phyloP scores from a whole-genome alignment of 2,329 filamentous ascomycete genomes.

The Canariomyces notabilis region DNA sequence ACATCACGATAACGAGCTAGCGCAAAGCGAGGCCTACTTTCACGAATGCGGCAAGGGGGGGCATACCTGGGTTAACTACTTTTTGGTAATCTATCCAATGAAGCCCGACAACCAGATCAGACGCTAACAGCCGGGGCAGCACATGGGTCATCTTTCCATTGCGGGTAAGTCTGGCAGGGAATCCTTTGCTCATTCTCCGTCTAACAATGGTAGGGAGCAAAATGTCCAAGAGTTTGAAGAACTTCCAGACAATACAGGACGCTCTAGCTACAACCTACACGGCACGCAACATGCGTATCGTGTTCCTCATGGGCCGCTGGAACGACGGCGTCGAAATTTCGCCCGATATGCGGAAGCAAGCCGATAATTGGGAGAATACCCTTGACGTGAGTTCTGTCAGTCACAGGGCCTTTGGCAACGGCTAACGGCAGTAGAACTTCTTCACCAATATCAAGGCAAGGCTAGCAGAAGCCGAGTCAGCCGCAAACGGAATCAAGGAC shows the following conservation, averaged over 20 bases:
- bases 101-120: background rate
- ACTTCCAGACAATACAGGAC: constrained; percentile 89
- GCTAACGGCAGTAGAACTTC: constrained; percentile 32
- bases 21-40: constrained; percentile 82
- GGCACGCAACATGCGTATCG: constrained; percentile 71
- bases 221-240: constrained; percentile 95
- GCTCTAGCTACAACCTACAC: constrained; percentile 69
- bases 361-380: constrained; percentile 73
- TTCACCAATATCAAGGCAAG: constrained; percentile 38
- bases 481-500: constrained; percentile 20
- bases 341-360: constrained; percentile 69
- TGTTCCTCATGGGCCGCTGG: constrained; percentile 86
- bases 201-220: constrained; percentile 77
- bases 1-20: constrained; percentile 89
- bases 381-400: constrained; percentile 18
- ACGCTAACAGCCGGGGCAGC: constrained; percentile 33
- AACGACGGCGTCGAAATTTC: constrained; percentile 89
- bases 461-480: constrained; percentile 26
- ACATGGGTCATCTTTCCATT: constrained; percentile 90
- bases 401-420: background rate
- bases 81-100: constrained; percentile 55
- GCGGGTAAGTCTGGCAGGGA: constrained; percentile 1
- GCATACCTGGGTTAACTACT: constrained; percentile 75
- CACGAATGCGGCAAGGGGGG: constrained; percentile 27
- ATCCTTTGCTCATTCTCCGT: too few species aligned